Conservation (phyloP, 805 yeast species). For the Sugiyamaella smithiae region DNA sequence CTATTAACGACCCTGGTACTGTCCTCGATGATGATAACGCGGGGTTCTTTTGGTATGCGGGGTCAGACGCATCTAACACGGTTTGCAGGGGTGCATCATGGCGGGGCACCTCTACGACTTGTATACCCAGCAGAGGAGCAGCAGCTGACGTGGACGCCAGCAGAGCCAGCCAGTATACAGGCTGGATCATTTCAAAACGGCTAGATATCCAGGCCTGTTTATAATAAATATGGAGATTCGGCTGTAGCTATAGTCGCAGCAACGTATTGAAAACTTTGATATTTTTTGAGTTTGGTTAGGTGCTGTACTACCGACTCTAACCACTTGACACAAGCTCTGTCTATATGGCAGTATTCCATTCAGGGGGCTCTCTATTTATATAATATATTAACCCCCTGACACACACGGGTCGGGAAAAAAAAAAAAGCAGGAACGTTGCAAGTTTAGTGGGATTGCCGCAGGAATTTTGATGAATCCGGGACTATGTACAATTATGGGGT, state of each 20-base stretch:
- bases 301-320: too few species aligned
- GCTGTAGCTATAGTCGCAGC: too few species aligned
- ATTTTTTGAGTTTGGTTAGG: too few species aligned
- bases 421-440: background rate
- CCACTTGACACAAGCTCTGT: too few species aligned
- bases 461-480: slow-evolving; percentile 1
- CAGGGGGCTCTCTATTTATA: too few species aligned
- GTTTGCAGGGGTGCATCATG: background rate
- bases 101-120: background rate
- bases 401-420: background rate
- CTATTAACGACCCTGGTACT: slow-evolving; percentile 25
- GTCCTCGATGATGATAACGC: slow-evolving; percentile 1
- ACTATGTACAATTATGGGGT: slow-evolving; percentile 4
- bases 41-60: background rate
- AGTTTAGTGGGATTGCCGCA: background rate
- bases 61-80: background rate
- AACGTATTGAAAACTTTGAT: too few species aligned
- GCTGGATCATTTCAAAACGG: too few species aligned
- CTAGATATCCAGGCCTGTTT: too few species aligned
- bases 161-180: background rate
- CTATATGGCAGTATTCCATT: too few species aligned
- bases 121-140: background rate
- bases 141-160: background rate
- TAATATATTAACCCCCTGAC: background rate
- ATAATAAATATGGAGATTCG: too few species aligned